phyloP scores from a whole-genome alignment of 2,329 filamentous ascomycete species.

The Madurella mycetomatis region DNA sequence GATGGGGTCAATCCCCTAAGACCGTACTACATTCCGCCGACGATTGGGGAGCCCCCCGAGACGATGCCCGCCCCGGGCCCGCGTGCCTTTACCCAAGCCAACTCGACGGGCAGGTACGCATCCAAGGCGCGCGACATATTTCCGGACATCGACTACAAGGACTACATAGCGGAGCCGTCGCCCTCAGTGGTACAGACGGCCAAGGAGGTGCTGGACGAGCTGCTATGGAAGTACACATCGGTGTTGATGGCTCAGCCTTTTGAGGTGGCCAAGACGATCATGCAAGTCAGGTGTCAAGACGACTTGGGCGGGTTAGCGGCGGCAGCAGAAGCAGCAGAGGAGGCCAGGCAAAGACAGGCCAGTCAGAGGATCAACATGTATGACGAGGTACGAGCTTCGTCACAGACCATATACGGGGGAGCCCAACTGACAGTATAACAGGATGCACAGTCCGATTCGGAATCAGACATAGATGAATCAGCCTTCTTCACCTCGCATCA shows the following conservation, averaged over 20 bases:
- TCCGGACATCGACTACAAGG: conserved; percentile 86
- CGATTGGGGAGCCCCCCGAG: conserved; percentile 45
- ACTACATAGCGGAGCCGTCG: conserved; percentile 73
- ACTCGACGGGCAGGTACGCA: conserved; percentile 45
- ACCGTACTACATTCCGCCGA: conserved; percentile 64
- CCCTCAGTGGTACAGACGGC: conserved; percentile 70
- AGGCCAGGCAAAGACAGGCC: conserved; percentile 27
- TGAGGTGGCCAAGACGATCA: conserved; percentile 89
- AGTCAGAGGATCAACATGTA: conserved; percentile 23
- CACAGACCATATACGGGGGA: not conserved
- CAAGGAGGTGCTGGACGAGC: conserved; percentile 74
- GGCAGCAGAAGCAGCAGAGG: conserved; percentile 28
- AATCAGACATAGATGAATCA: conserved; percentile 71
- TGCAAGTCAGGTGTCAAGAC: conserved; percentile 68
- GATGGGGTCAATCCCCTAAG: conserved; percentile 59
- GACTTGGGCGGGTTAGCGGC: conserved; percentile 37
- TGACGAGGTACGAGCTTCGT: conserved; percentile 26
- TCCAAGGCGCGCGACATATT: conserved; percentile 78
- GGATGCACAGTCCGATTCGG: conserved; percentile 44
- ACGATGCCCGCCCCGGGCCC: conserved; percentile 36
- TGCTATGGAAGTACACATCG: conserved; percentile 87
- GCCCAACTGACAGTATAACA: not conserved
- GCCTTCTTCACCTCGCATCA: conserved; percentile 74
- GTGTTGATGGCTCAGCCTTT: conserved; percentile 91
- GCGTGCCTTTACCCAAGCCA: conserved; percentile 43